phyloP scores from a whole-genome alignment of 257 asterid species.

The Agastache rugosa region DNA sequence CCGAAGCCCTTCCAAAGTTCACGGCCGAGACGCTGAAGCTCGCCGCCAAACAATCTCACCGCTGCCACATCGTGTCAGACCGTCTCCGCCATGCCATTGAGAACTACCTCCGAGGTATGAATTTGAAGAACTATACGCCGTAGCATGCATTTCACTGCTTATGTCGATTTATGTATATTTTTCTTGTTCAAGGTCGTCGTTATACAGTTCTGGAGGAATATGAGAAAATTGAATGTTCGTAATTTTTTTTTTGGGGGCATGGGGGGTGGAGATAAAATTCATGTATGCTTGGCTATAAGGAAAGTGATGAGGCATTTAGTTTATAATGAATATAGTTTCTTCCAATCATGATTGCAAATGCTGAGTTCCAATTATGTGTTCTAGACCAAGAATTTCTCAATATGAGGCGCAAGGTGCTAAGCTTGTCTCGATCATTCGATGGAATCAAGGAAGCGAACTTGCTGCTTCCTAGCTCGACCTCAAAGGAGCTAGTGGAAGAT shows the following conservation, averaged over 20 bases:
- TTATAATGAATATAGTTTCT: not conserved
- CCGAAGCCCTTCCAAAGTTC: constrained; percentile 75
- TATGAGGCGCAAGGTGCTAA: constrained; percentile 86
- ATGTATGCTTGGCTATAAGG: constrained; percentile 8
- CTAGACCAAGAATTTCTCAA: constrained; percentile 78
- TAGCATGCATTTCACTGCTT: not conserved
- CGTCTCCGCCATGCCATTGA: constrained; percentile 83
- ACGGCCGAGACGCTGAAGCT: constrained; percentile 83
- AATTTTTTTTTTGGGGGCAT: too few relatives aligned
- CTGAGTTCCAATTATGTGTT: constrained; percentile 23
- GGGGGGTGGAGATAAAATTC: too few relatives aligned
- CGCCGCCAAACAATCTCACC: constrained; percentile 88
- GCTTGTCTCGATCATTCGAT: constrained; percentile 70
- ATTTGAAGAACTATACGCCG: not conserved
- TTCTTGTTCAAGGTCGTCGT: not conserved
- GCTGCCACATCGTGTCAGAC: constrained; percentile 73
- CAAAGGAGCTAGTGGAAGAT: constrained; percentile 83
- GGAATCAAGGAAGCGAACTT: constrained; percentile 79
- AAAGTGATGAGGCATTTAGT: constrained; percentile 9
- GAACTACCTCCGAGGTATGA: constrained; percentile 70
- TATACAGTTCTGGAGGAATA: not conserved
- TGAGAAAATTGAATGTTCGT: constrained; percentile 13
- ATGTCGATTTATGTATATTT: not conserved
- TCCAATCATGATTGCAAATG: not conserved
- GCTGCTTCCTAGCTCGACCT: constrained; percentile 76